phyloP scores from a whole-genome alignment of 1,284 basidiomycete species.

The Puccinia horiana region DNA sequence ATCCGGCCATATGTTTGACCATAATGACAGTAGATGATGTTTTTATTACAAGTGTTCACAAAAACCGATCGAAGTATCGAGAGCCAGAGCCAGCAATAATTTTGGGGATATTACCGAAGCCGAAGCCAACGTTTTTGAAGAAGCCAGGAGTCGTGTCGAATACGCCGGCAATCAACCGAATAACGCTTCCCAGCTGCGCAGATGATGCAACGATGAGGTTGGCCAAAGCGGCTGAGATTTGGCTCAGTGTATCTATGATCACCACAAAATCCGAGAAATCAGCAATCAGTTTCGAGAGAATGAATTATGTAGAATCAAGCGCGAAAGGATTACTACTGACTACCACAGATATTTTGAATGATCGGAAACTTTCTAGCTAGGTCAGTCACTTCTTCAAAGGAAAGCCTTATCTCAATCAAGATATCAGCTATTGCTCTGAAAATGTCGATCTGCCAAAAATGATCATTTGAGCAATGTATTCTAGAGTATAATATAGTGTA shows the following conservation, averaged over 20 bases:
- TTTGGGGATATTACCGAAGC: conserved; percentile 15
- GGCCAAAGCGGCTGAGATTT: conserved; percentile 22
- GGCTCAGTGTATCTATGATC: conserved; percentile 3
- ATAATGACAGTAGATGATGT: not conserved
- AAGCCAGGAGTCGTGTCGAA: conserved; percentile 13
- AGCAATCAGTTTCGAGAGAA: not conserved
- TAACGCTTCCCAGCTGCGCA: conserved; percentile 15
- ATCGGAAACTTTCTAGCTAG: conserved; percentile 1
- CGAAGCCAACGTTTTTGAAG: conserved; percentile 18
- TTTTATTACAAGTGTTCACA: not conserved
- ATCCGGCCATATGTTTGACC: too few relatives aligned
- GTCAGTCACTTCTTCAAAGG: conserved; percentile 1
- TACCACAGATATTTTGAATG: conserved; percentile 21
- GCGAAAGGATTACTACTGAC: not conserved
- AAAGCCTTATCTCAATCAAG: conserved; percentile 20
- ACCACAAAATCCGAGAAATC: not conserved
- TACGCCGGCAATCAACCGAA: conserved; percentile 13
- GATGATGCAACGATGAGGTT: conserved; percentile 22
- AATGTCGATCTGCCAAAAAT: conserved; percentile 23
- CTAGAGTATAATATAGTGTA: not conserved
- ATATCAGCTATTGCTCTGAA: conserved; percentile 20
- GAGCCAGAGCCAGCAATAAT: conserved; percentile 23
- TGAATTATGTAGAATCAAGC: not conserved
- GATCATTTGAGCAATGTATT: not conserved
- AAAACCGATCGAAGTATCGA: conserved; percentile 1